Evolutionary conservation across 495 filamentous ascomycete genomes (phyloP).

Genomic region (Aspergillus wentii): DNA sequence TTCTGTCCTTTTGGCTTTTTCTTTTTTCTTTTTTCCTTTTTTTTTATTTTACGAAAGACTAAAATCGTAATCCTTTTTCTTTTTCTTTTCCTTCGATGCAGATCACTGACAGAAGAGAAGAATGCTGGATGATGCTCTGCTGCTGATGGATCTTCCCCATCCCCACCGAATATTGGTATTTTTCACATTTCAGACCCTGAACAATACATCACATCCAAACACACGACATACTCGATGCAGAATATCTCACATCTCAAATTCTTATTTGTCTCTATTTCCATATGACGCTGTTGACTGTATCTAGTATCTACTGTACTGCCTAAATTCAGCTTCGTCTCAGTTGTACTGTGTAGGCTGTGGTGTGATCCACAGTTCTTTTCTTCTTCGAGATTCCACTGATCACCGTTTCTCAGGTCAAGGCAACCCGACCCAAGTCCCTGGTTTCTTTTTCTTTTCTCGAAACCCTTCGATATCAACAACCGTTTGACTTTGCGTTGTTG

Average conservation of each 20-base stretch:
- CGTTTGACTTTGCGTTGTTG: too few relatives aligned
- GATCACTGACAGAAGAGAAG: conserved; percentile 13
- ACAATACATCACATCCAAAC: neutral
- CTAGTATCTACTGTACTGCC: neutral
- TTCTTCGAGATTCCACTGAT: too few relatives aligned
- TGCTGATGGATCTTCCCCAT: conserved; percentile 8
- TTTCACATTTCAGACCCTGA: conserved; percentile 11
- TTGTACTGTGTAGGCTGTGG: too few relatives aligned
- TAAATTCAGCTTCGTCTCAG: too few relatives aligned
- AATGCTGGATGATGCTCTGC: conserved; percentile 2
- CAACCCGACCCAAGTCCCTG: too few relatives aligned
- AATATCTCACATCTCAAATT: neutral
- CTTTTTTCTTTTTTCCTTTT: conserved; percentile 1
- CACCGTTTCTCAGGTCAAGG: too few relatives aligned
- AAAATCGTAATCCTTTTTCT: neutral
- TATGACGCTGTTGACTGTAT: neutral
- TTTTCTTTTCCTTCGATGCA: conserved; percentile 5
- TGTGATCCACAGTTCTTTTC: too few relatives aligned
- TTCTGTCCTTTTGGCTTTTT: neutral
- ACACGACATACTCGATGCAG: too few relatives aligned
- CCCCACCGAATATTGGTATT: conserved; percentile 6
- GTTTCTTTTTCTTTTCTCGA: too few relatives aligned
- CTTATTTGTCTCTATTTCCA: too few relatives aligned
- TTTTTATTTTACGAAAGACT: conserved; percentile 4
- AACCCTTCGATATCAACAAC: too few relatives aligned